A percentile compares a stretch with the other conserved stretches of the same genome.
Conservation (phyloP, 2,329 filamentous ascomycete genomes). For the Pseudocercospora cruenta region DNA sequence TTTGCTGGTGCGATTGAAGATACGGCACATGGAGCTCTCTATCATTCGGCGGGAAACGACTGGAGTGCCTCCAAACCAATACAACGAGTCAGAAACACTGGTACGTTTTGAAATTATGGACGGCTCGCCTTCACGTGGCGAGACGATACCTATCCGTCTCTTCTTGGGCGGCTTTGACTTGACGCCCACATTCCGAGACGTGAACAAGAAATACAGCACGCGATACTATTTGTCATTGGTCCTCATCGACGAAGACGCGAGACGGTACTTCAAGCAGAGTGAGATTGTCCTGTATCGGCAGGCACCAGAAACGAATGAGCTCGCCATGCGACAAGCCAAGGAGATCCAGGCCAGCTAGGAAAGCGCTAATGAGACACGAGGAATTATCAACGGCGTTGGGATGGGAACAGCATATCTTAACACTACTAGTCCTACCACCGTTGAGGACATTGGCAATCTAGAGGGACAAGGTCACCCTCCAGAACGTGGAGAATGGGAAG, state of each 20-base stretch:
- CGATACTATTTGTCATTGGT: constrained; percentile 96
- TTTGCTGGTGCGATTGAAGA: constrained; percentile 93
- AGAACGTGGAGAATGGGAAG: constrained; percentile 22
- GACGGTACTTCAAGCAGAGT: constrained; percentile 98
- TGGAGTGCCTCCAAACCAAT: constrained; percentile 94
- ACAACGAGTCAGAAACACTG: constrained; percentile 98
- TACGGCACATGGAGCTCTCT: constrained; percentile 99
- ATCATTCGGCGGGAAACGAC: constrained; percentile 98
- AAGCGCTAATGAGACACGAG: constrained; percentile 37
- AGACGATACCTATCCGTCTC: constrained; percentile 93
- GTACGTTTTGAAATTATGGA: constrained; percentile 99
- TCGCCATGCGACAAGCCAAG: constrained; percentile 53
- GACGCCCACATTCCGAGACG: constrained; percentile 96
- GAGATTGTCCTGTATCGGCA: constrained; percentile 97
- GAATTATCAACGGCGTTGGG: constrained; percentile 24
- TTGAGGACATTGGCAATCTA: neutral
- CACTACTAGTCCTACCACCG: neutral
- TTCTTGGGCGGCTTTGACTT: constrained; percentile 98
- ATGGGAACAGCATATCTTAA: constrained; percentile 1
- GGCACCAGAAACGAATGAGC: constrained; percentile 54
- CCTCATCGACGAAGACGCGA: constrained; percentile 68
- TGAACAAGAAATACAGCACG: constrained; percentile 99
- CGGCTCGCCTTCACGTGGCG: constrained; percentile 90
- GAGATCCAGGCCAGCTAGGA: constrained; percentile 43
- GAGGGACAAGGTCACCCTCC: constrained; percentile 3